phyloP scores from a whole-genome alignment of 345 rosid genomes.

The Pistacia integerrima region DNA sequence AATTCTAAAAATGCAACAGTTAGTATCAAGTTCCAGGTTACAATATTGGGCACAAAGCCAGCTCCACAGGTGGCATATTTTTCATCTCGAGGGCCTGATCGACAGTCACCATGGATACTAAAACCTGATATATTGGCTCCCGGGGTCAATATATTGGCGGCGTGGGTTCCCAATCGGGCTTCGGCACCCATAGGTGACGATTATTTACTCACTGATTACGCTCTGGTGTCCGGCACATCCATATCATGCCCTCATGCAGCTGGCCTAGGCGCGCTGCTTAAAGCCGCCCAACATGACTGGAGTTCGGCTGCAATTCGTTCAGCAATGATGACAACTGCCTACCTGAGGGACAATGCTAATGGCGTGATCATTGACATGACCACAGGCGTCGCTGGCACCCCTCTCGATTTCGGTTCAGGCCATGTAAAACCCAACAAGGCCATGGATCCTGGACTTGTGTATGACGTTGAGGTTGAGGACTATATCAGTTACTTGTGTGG shows the following conservation, averaged over 20 bases:
- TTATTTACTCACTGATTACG: slow-evolving; percentile 40
- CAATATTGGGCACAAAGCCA: slow-evolving; percentile 36
- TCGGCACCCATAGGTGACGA: slow-evolving; percentile 24
- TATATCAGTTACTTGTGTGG: slow-evolving; percentile 40
- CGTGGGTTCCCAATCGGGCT: slow-evolving; percentile 46
- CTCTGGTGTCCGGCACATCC: slow-evolving; percentile 43
- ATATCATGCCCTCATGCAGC: slow-evolving; percentile 52
- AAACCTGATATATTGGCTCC: slow-evolving; percentile 57
- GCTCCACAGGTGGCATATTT: slow-evolving; percentile 45
- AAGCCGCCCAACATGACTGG: slow-evolving; percentile 41
- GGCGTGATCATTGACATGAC: slow-evolving; percentile 38
- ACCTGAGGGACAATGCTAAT: slow-evolving; percentile 22
- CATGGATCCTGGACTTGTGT: slow-evolving; percentile 49
- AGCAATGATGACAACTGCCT: slow-evolving; percentile 52
- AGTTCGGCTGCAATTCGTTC: slow-evolving; percentile 48
- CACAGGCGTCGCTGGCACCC: slow-evolving; percentile 33
- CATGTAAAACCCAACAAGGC: slow-evolving; percentile 44
- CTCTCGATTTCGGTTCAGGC: slow-evolving; percentile 57
- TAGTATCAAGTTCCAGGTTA: slow-evolving; percentile 35
- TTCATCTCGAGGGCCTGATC: slow-evolving; percentile 46
- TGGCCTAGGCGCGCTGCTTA: slow-evolving; percentile 42
- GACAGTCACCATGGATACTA: slow-evolving; percentile 42
- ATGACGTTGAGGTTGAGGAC: slow-evolving; percentile 37
- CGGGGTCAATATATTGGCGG: slow-evolving; percentile 44
- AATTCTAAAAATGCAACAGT: slow-evolving; percentile 19